Evolutionary conservation across 1,284 basidiomycete species (phyloP).

Genomic region (Trichosporon sp.): DNA sequence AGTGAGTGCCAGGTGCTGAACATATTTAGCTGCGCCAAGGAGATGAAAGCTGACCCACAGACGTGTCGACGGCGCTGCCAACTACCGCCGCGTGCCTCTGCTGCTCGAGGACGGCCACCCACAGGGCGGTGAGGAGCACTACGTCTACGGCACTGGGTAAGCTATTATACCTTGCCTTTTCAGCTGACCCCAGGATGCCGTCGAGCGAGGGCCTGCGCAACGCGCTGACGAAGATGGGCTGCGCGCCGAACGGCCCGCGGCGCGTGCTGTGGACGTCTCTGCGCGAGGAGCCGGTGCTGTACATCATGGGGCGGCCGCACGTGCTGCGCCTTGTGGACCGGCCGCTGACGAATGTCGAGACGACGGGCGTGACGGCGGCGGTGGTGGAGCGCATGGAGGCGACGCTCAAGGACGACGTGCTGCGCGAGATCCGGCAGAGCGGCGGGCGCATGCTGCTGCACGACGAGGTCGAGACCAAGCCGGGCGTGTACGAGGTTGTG

Average conservation of each 20-base stretch:
- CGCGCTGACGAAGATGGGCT: slow-evolving; percentile 75
- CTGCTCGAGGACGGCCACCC: slow-evolving; percentile 49
- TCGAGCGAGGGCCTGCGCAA: slow-evolving; percentile 57
- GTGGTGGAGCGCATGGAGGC: slow-evolving; percentile 93
- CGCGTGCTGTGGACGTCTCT: slow-evolving; percentile 85
- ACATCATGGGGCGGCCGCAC: slow-evolving; percentile 62
- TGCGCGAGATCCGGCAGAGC: slow-evolving; percentile 70
- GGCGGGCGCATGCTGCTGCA: slow-evolving; percentile 83
- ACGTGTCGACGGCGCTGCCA: slow-evolving; percentile 86
- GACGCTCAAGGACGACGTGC: slow-evolving; percentile 81
- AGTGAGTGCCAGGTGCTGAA: slow-evolving; percentile 55
- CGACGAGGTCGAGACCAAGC: slow-evolving; percentile 90
- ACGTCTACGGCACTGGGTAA: slow-evolving; percentile 84
- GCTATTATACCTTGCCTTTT: slow-evolving; percentile 22
- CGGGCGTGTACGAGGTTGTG: slow-evolving; percentile 81
- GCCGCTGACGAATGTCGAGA: slow-evolving; percentile 87
- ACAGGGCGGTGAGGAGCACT: slow-evolving; percentile 55
- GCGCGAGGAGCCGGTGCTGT: slow-evolving; percentile 88
- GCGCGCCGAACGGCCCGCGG: slow-evolving; percentile 66
- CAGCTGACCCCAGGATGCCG: slow-evolving; percentile 22
- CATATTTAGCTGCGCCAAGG: neutral
- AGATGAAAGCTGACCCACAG: slow-evolving; percentile 49
- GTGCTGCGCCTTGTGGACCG: slow-evolving; percentile 86
- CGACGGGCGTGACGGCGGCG: slow-evolving; percentile 87
- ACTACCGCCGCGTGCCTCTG: slow-evolving; percentile 76